These are phyloP conservation scores for Mycena pura DNA, from an alignment of 768 basidiomycete species.

Conservation along the genomic window DNA sequence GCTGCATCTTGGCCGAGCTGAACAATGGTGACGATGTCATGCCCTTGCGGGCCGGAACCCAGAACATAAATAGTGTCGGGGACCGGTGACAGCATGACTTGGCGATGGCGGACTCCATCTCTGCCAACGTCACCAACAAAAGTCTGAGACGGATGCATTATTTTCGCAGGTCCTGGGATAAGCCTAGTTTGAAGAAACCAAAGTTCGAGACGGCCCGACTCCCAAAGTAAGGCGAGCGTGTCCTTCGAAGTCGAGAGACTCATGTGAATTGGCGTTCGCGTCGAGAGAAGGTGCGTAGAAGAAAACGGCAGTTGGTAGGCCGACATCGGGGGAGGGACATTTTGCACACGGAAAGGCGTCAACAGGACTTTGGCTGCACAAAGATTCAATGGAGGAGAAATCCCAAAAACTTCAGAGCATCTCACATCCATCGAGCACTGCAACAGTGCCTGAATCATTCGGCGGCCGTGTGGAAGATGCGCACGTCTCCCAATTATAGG, in stretches of 20 bases:
- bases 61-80: constrained; percentile 42
- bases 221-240: constrained; percentile 71
- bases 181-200: constrained; percentile 75
- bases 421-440: constrained; percentile 88
- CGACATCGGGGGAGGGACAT: constrained; percentile 98
- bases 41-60: constrained; percentile 41
- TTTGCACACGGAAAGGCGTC: constrained; percentile 93
- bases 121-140: constrained; percentile 42
- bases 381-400: background rate
- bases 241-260: constrained; percentile 67
- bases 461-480: constrained; percentile 65
- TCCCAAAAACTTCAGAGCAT: constrained; percentile 15
- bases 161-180: constrained; percentile 59
- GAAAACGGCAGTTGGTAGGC: constrained; percentile 54
- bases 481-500: constrained; percentile 83
- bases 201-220: constrained; percentile 68
- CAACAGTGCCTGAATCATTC: constrained; percentile 82
- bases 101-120: constrained; percentile 29
- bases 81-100: constrained; percentile 22
- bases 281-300: constrained; percentile 29
- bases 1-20: constrained; percentile 30
- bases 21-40: constrained; percentile 41
- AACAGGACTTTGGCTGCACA: constrained; percentile 72
- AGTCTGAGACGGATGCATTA: constrained; percentile 58
- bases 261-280: constrained; percentile 68